These are phyloP conservation scores for Udeniomyces megalosporus DNA, from an alignment of 768 basidiomycete species.

Conservation along the genomic window DNA sequence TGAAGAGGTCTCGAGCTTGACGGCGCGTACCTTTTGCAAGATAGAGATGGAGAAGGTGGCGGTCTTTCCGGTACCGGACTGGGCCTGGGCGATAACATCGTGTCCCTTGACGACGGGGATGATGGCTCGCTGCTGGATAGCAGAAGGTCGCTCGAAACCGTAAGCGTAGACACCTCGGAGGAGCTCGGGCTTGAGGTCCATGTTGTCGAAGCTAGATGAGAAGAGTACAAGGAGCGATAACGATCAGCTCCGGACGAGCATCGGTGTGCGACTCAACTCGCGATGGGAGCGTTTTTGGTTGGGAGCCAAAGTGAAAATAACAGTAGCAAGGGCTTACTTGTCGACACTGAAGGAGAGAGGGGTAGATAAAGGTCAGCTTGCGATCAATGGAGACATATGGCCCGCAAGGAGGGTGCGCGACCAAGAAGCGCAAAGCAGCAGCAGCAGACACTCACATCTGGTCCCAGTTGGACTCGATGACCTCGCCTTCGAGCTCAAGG, in stretches of 20 bases:
- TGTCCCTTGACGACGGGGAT: constrained; percentile 57
- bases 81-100: constrained; percentile 97
- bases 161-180: constrained; percentile 32
- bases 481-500: constrained; percentile 24
- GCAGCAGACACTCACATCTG: not conserved
- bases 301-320: too few relatives aligned
- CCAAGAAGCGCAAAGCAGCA: not conserved
- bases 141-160: constrained; percentile 88
- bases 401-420: not conserved
- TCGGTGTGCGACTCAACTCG: too few relatives aligned
- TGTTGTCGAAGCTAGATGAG: constrained; percentile 24
- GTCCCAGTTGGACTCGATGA: constrained; percentile 71
- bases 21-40: constrained; percentile 44
- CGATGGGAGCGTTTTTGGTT: too few relatives aligned
- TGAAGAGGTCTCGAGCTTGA: not conserved
- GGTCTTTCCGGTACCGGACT: constrained; percentile 99
- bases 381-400: not conserved
- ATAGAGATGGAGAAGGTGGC: constrained; percentile 97
- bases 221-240: not conserved
- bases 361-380: not conserved
- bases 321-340: too few relatives aligned
- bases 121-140: constrained; percentile 96
- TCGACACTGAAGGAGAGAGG: not conserved
- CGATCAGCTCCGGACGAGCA: too few relatives aligned
- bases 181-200: constrained; percentile 31